phyloP scores from a whole-genome alignment of 805 yeast genomes.

The Lipomyces yamanashiensis region DNA sequence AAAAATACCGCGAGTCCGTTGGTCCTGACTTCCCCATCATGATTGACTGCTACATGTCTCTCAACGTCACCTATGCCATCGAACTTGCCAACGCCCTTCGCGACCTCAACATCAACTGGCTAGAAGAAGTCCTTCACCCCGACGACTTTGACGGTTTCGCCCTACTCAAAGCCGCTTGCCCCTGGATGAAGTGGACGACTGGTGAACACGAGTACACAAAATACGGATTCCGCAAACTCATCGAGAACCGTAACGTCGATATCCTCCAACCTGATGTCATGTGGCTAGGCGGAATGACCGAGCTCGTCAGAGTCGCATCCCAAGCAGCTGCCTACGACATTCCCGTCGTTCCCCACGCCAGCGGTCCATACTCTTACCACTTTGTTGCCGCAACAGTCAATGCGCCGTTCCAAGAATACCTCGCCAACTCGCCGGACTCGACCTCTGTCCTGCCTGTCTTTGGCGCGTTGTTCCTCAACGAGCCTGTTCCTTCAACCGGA shows the following conservation, averaged over 20 bases:
- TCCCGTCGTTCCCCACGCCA: conserved; percentile 59
- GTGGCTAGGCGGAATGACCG: conserved; percentile 62
- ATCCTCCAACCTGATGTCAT: conserved; percentile 58
- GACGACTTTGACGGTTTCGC: conserved; percentile 58
- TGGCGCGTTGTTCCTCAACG: conserved; percentile 54
- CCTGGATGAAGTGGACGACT: conserved; percentile 55
- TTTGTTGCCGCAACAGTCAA: conserved; percentile 56
- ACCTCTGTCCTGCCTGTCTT: conserved; percentile 53
- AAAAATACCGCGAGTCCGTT: conserved; percentile 52
- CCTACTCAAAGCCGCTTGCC: conserved; percentile 53
- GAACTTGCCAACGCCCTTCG: conserved; percentile 52
- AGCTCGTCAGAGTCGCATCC: conserved; percentile 52
- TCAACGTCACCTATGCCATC: conserved; percentile 55
- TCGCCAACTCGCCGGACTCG: conserved; percentile 57
- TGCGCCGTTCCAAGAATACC: conserved; percentile 59
- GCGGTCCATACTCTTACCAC: conserved; percentile 59
- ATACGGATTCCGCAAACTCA: conserved; percentile 57
- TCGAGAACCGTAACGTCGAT: conserved; percentile 55
- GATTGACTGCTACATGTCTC: conserved; percentile 60
- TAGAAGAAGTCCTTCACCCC: conserved; percentile 58
- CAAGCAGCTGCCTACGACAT: conserved; percentile 60
- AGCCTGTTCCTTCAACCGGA: conserved; percentile 55
- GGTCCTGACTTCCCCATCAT: conserved; percentile 59
- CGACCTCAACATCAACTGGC: conserved; percentile 57
- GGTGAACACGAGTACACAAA: conserved; percentile 60